Conservation (phyloP, 306 rosid genomes). For the Begonia peltatifolia region DNA sequence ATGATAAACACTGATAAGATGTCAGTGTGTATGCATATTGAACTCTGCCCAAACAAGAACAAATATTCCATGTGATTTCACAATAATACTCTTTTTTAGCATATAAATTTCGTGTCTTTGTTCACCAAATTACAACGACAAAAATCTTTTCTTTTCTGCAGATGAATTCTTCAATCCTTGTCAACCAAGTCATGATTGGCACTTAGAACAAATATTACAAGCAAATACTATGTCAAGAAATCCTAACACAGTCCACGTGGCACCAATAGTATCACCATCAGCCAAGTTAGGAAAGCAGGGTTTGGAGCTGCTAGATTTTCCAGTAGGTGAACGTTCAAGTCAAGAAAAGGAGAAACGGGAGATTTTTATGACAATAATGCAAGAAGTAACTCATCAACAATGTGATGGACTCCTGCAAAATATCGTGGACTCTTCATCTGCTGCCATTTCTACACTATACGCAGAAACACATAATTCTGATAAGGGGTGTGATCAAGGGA, state of each 20-base stretch:
- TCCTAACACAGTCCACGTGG: neutral
- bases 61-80: no score
- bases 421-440: constrained; percentile 51
- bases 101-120: no score
- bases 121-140: no score
- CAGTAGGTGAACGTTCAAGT: constrained; percentile 27
- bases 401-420: constrained; percentile 40
- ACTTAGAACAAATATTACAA: neutral
- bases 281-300: neutral
- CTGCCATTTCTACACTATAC: constrained; percentile 22
- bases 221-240: neutral
- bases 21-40: no score
- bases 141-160: neutral
- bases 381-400: constrained; percentile 28
- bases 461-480: constrained; percentile 21
- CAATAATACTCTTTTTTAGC: no score
- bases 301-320: constrained; percentile 11
- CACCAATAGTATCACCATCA: neutral
- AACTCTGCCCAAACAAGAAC: no score
- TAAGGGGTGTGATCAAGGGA: constrained; percentile 19
- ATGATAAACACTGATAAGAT: no score
- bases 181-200: neutral
- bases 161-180: neutral
- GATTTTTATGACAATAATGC: constrained; percentile 11
- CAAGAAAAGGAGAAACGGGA: constrained; percentile 29